These are phyloP conservation scores for Termitomyces sp. DNA, from an alignment of 768 basidiomycete genomes.

Conservation along the genomic window DNA sequence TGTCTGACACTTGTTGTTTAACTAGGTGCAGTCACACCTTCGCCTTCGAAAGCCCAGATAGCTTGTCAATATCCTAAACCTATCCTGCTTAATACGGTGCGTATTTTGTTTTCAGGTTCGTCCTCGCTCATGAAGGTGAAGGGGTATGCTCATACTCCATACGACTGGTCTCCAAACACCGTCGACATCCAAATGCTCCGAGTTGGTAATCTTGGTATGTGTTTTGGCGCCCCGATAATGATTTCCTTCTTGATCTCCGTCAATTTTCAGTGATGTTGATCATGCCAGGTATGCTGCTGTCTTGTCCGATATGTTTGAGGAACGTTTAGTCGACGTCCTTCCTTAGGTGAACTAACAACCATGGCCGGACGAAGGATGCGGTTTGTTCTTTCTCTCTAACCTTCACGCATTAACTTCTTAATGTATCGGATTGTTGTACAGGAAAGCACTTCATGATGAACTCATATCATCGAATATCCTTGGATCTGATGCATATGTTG, in stretches of 20 bases:
- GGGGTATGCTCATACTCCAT: constrained; percentile 64
- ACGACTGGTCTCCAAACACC: constrained; percentile 68
- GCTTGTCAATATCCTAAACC: constrained; percentile 79
- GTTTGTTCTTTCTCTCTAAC: constrained; percentile 23
- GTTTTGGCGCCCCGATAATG: background rate
- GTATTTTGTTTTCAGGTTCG: constrained; percentile 16
- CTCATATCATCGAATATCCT: constrained; percentile 60
- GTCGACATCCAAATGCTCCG: constrained; percentile 77
- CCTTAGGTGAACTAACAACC: constrained; percentile 64
- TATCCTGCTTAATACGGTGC: constrained; percentile 67
- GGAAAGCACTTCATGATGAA: constrained; percentile 59
- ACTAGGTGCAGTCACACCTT: constrained; percentile 57
- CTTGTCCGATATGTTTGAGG: background rate
- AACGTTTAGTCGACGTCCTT: background rate
- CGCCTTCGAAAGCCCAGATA: constrained; percentile 51
- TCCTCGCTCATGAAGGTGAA: constrained; percentile 17
- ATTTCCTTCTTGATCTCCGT: constrained; percentile 4
- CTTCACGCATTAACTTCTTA: background rate
- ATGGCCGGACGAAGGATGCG: constrained; percentile 77
- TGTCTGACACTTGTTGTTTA: background rate
- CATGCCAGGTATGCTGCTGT: constrained; percentile 45
- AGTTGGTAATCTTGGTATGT: constrained; percentile 58
- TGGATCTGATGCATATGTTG: constrained; percentile 66
- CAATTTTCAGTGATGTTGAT: constrained; percentile 52
- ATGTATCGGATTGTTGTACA: constrained; percentile 18